Evolutionary conservation across 2,329 filamentous ascomycete species (phyloP), one percentile per base, ranked within the genome.

Genomic region (Aspergillus tanneri): DNA sequence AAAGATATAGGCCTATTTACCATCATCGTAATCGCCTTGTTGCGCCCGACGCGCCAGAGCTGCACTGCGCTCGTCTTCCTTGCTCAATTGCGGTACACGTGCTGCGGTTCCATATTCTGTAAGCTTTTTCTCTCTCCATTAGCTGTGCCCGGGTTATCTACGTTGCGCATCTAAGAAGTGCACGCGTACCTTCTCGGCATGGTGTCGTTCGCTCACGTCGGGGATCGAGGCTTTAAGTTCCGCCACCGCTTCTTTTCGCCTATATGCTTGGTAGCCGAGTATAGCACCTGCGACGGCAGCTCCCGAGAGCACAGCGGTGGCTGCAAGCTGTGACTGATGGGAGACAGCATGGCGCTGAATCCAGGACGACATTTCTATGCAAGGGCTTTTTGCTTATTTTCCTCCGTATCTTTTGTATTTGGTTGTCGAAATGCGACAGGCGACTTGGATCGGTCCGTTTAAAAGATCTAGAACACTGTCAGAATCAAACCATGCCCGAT

Each of bases 21-120:
- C 79, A 56, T 85, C 80, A 65, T 85, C 82, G 53, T 85, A 86
- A 58, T 85, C 81, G 18, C 83, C 83, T 56, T 78, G 73, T 52
- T 82, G 77, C 30, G 83, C 83, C 59, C 81, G 73, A 46, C 77
- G 74, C 32, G 83, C 83, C 36, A 85, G 73, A 49, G 76, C 77
- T 47, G 78, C 76, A 56, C 78, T 77, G 52, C 77, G 73, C 60
- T 80, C 76, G 59, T 85, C 82, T 63, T 85, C 82, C 47, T 70
- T 72, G 55, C 63, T 72, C 41, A 68, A 42, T 35, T 57, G 64
- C 35, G 59, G 59, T 27, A 53, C 55, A 16, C 57, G 53, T 4
- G 65, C 58, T 18, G 71, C 68, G 18, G 64, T 65, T 3, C 77
- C 77, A 56, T 73, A 79, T 55, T 78, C 72, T 45, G 76, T 78